Evolutionary conservation across 805 yeast genomes (phyloP).

Genomic region (Schizosaccharomyces lindneri): DNA sequence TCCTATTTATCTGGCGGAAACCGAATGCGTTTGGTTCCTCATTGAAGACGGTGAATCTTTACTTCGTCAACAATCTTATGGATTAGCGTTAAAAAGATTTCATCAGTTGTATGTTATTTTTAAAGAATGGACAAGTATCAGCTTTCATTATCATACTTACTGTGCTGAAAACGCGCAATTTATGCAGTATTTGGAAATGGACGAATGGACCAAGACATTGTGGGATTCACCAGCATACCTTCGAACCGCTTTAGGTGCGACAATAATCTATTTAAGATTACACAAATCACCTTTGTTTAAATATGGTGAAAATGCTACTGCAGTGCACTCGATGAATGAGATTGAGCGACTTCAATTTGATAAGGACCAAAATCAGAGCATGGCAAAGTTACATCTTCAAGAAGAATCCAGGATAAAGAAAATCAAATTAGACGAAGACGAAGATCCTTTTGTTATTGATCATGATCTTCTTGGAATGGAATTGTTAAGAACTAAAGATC

Average conservation of each 20-base stretch:
- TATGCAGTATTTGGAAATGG: not conserved
- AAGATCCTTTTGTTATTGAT: not conserved
- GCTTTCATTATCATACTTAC: not conserved
- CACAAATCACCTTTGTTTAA: not conserved
- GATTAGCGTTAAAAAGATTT: not conserved
- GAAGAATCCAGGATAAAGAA: not conserved
- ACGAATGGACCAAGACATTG: not conserved
- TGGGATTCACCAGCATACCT: not conserved
- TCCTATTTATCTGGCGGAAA: not conserved
- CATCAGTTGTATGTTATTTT: not conserved
- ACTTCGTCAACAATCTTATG: not conserved
- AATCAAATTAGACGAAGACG: not conserved
- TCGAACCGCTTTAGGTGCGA: not conserved
- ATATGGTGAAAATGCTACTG: not conserved
- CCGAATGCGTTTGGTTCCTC: not conserved
- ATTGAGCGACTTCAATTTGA: not conserved
- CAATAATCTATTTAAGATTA: not conserved
- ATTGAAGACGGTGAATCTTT: not conserved
- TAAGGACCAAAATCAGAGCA: not conserved
- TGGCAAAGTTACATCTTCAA: not conserved
- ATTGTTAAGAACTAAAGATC: not conserved
- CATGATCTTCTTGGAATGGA: not conserved
- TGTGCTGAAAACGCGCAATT: not conserved
- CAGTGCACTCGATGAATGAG: not conserved
- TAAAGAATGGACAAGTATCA: not conserved